Evolutionary conservation across 345 rosid genomes (phyloP).

Genomic region (Bruguiera gymnorhiza): DNA sequence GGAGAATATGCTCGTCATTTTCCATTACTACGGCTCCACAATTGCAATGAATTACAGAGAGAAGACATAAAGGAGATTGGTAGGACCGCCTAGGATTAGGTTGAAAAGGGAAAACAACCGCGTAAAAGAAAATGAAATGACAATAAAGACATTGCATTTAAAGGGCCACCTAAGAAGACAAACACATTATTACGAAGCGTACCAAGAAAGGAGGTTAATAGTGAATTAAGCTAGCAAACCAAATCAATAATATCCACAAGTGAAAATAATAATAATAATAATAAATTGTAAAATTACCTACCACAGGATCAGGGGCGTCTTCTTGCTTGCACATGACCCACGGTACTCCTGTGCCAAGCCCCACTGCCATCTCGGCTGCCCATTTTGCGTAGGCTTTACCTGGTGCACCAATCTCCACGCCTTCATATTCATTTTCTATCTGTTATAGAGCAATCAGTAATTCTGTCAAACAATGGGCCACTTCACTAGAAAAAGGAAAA

Average conservation of each 20-base stretch:
- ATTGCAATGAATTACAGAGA: not conserved
- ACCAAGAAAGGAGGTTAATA: constrained; percentile 6
- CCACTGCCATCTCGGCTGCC: constrained; percentile 50
- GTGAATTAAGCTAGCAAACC: constrained; percentile 1
- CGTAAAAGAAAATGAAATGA: not conserved
- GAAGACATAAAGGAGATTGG: not conserved
- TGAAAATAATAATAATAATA: not conserved
- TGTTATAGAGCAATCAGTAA: not conserved
- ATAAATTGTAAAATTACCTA: constrained; percentile 1
- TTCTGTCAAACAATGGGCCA: constrained; percentile 1
- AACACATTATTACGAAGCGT: constrained; percentile 3
- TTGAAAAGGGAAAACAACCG: not conserved
- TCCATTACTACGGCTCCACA: not conserved
- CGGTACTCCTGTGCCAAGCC: constrained; percentile 46
- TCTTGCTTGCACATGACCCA: constrained; percentile 62
- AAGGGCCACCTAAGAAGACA: constrained; percentile 10
- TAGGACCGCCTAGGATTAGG: constrained; percentile 4
- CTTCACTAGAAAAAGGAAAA: not conserved
- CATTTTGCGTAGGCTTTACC: constrained; percentile 39
- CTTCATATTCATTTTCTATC: constrained; percentile 34
- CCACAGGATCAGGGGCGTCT: constrained; percentile 49
- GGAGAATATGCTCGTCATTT: not conserved
- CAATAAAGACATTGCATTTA: constrained; percentile 4
- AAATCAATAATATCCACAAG: not conserved
- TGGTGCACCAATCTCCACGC: constrained; percentile 25